A percentile compares a stretch with the other conserved stretches of the same genome.
These are phyloP conservation scores for Paramyrothecium sp. DNA, from an alignment of 2,329 filamentous ascomycete genomes.

Conservation along the genomic window DNA sequence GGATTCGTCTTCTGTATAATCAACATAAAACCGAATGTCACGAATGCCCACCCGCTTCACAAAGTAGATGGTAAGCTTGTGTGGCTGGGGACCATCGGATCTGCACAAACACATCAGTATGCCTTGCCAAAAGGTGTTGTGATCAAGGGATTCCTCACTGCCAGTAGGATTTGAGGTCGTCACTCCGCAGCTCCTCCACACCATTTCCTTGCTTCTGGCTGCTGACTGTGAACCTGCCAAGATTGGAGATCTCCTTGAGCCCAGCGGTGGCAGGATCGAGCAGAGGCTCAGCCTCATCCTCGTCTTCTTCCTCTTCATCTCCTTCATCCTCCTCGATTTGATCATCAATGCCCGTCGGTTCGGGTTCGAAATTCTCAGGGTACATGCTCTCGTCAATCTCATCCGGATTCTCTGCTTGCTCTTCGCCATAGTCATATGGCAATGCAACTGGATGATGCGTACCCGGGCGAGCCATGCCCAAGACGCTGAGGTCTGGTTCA, in stretches of 20 bases:
- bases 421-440: slow-evolving; percentile 23
- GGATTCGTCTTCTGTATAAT: slow-evolving; percentile 90
- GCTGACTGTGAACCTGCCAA: slow-evolving; percentile 80
- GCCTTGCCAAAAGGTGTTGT: not conserved
- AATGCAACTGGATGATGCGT: slow-evolving; percentile 28
- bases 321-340: slow-evolving; percentile 35
- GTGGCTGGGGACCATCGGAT: slow-evolving; percentile 81
- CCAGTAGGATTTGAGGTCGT: slow-evolving; percentile 75
- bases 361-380: slow-evolving; percentile 28
- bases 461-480: slow-evolving; percentile 29
- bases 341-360: slow-evolving; percentile 26
- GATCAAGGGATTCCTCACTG: slow-evolving; percentile 52
- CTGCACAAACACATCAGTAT: slow-evolving; percentile 31
- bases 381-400: slow-evolving; percentile 21
- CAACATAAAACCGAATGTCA: slow-evolving; percentile 78
- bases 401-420: slow-evolving; percentile 14
- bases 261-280: slow-evolving; percentile 52
- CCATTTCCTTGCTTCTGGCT: slow-evolving; percentile 79
- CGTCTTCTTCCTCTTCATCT: slow-evolving; percentile 33
- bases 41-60: slow-evolving; percentile 79
- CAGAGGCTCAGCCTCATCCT: slow-evolving; percentile 39
- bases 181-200: slow-evolving; percentile 71
- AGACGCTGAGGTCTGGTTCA: slow-evolving; percentile 35
- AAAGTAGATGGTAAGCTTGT: slow-evolving; percentile 81
- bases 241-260: slow-evolving; percentile 80